A percentile compares a stretch with the other conserved stretches of the same genome.
Evolutionary conservation across 176 grass and related monocot species (phyloP).

Genomic region (Poa annua): DNA sequence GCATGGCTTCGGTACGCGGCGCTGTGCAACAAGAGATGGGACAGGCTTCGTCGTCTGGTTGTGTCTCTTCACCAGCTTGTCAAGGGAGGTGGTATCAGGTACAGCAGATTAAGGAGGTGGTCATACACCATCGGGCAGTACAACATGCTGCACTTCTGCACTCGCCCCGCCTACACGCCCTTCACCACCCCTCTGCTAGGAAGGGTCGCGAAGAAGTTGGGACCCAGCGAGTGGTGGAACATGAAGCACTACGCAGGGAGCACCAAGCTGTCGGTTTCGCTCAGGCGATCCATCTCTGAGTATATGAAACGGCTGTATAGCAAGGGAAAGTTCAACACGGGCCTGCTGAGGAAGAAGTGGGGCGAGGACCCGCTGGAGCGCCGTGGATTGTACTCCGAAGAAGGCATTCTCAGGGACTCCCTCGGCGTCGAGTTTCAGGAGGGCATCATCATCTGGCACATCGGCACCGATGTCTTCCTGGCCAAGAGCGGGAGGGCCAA

Average conservation of each 20-base stretch:
- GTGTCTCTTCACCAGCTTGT: background rate
- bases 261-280: rapidly evolving
- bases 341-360: background rate
- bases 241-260: background rate
- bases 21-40: background rate
- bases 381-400: background rate
- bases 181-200: background rate
- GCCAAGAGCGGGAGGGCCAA: background rate
- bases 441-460: conserved; percentile 29
- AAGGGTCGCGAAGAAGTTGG: background rate
- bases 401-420: background rate
- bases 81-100: background rate
- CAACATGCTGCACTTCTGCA: background rate
- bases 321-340: background rate
- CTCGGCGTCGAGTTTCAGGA: conserved; percentile 9
- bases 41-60: background rate
- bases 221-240: conserved; percentile 15
- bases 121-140: conserved; percentile 18
- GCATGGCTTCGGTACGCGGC: background rate
- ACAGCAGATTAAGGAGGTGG: background rate
- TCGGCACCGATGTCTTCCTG: background rate
- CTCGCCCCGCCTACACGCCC: background rate
- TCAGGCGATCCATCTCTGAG: background rate
- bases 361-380: background rate
- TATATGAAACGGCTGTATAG: background rate